Evolutionary conservation across 2,329 filamentous ascomycete species (phyloP), one percentile per base, ranked within the genome.

Genomic region (Alternaria incomplexa): DNA sequence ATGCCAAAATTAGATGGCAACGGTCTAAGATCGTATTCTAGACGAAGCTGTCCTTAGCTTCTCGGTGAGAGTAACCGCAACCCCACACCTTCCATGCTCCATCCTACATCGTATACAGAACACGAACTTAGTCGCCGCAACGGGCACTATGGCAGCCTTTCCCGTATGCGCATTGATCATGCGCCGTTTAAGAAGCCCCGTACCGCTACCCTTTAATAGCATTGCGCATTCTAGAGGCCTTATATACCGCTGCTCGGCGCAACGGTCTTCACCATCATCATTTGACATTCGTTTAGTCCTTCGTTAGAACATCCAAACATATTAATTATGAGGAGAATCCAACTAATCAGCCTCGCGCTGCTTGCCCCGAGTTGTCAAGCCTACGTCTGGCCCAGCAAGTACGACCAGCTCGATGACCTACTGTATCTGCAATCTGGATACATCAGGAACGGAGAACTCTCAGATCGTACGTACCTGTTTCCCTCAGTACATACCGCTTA

Each of bases 321-420:
- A 10, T n/a, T 5, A 15, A 51, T 17, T 4, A 58, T 58, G 55
- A 58, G 22, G 46, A 51, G 43, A 25, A 44, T 17, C 11, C 44
- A 51, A 7, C n/a, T 58, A 22, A 51, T 48, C 20, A 36, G 48
- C 48, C 48, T 52, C 30, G 48, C 48, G 20, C 56, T 65, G 5
- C 36, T 65, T 44, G 63, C 59, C 6, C 59, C 59, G 6, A 44
- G 43, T 47, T 58, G 36, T 23, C 48, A 58, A 54, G 59, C 60
- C 4, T 65, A 65, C n/a, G 52, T 65, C 40, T 65, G 63, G 59
- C 63, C 63, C 23, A 62, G 51, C 59, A 48, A 58, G 26, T 46
- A 59, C n/a, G 63, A 65, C 22, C 40, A 45, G 8, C 23, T 63
- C 11, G 63, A 65, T 8, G 63, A 65, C 43, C 36, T 62, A 2